These are phyloP conservation scores for Euphorbia celastroides DNA, from an alignment of 441 rosid species.

Conservation along the genomic window DNA sequence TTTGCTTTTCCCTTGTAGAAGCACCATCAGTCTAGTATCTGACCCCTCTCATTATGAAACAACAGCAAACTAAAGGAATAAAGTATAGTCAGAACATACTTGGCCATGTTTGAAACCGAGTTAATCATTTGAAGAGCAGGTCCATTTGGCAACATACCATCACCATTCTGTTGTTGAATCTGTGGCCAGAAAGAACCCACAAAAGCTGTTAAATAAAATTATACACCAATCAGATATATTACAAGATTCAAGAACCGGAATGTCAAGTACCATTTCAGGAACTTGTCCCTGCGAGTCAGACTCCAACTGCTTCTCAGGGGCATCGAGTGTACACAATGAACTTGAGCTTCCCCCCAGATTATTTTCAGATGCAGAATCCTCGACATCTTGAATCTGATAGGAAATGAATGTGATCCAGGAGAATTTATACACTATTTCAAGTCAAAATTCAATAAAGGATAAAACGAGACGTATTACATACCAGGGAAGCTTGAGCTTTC, in stretches of 20 bases:
- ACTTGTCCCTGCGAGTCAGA: constrained; percentile 26
- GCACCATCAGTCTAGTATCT: background rate
- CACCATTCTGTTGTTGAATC: constrained; percentile 47
- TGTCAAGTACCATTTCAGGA: constrained; percentile 38
- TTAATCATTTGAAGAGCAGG: constrained; percentile 29
- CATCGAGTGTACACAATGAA: constrained; percentile 47
- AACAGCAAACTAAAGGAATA: constrained; percentile 2
- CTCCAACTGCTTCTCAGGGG: constrained; percentile 44
- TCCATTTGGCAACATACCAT: constrained; percentile 30
- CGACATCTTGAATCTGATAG: constrained; percentile 73
- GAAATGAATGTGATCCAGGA: constrained; percentile 9
- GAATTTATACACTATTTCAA: background rate
- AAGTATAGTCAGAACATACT: constrained; percentile 30
- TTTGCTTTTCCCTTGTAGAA: constrained; percentile 11
- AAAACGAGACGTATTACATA: constrained; percentile 25
- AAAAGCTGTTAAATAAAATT: constrained; percentile 13
- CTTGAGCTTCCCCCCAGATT: constrained; percentile 47
- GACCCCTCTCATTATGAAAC: background rate
- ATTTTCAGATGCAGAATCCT: constrained; percentile 47
- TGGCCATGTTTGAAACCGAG: constrained; percentile 32
- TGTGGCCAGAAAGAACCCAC: constrained; percentile 19
- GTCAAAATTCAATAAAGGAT: background rate
- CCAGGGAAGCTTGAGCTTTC: constrained; percentile 98
- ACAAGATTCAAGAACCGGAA: constrained; percentile 11
- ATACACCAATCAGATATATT: constrained; percentile 4